Evolutionary conservation across 1,284 basidiomycete genomes (phyloP), one percentile per base, ranked within the genome.

Genomic region (Heterobasidion irregulare): DNA sequence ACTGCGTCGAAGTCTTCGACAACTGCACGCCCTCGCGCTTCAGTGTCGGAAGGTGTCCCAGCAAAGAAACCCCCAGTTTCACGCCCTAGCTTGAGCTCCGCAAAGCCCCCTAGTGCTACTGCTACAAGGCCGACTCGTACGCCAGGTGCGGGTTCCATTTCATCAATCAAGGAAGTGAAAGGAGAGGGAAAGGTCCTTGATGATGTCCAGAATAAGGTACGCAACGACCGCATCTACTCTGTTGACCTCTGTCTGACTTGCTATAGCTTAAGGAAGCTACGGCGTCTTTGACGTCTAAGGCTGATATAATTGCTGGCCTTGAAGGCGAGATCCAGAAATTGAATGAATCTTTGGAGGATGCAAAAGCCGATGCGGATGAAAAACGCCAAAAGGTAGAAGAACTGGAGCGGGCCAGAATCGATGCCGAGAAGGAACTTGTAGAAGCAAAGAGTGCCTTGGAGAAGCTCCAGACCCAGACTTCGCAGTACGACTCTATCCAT

Each of bases 81-180:
- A n/a, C 64, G 69, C 16, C 18, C 66, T 8, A 68, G 66, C 55
- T 54, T 68, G 9, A 57, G 59, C 8, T 50, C 64, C 8, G 18
- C 62, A 2, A 63, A 56, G 43, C 57, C 64, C 19, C 65, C 60
- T 18, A 36, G 67, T 10, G 54, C 69, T 1, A 66, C 68, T 47
- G 61, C 63, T 2, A 53, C 67, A 18, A 74, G 72, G 54, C 60
- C 74, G 26, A 65, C 75, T 47, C 75, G 80, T 38, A 68, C 77
- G 13, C 60, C 70, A 13, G 71, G 69, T 19, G 63, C 77, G 32
- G 71, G 75, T 13, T 89, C 87, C 3, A 81, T 89, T 51, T 78
- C 84, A 12, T 86, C 87, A 4, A 82, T 89, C 57, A 78, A 74
- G 57, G 88, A 88, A 62, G 72, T 84, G 10, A 80, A 77, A 59